Conservation (phyloP, 805 yeast species). For the Zygosaccharomyces rouxii region DNA sequence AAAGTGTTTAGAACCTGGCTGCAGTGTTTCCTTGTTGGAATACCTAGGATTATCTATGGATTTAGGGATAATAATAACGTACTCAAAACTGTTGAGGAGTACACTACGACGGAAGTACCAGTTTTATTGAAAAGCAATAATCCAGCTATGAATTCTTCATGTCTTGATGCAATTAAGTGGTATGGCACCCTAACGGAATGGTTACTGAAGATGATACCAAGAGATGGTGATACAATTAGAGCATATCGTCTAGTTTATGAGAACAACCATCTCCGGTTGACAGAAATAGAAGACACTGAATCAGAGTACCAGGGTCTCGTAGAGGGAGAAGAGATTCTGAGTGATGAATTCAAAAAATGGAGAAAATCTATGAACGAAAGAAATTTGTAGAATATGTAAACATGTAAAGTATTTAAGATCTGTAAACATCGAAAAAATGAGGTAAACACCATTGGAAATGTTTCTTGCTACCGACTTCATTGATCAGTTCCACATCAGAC, state of each 20-base stretch:
- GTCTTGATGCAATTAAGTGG: constrained; percentile 78
- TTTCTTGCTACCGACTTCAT: constrained; percentile 35
- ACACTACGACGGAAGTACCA: constrained; percentile 74
- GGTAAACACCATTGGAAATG: constrained; percentile 20
- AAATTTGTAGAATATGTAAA: neutral
- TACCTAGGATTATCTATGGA: constrained; percentile 77
- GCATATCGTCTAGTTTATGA: constrained; percentile 51
- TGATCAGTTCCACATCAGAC: constrained; percentile 43
- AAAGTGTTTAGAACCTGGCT: constrained; percentile 86
- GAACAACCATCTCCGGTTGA: constrained; percentile 48
- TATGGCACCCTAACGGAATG: constrained; percentile 81
- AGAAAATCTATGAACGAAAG: constrained; percentile 32
- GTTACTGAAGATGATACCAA: constrained; percentile 55
- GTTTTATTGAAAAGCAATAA: constrained; percentile 48
- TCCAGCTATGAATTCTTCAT: constrained; percentile 50
- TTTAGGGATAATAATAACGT: constrained; percentile 70
- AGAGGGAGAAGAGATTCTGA: constrained; percentile 39
- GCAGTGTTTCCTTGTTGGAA: constrained; percentile 84
- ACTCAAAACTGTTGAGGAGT: constrained; percentile 70
- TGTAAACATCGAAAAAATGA: constrained; percentile 6
- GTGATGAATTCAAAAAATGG: constrained; percentile 52
- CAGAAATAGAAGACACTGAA: constrained; percentile 40
- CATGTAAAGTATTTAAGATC: neutral
- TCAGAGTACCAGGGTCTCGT: constrained; percentile 37
- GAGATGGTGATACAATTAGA: constrained; percentile 45